phyloP scores from a whole-genome alignment of 768 basidiomycete species.

The Daedalea quercina region DNA sequence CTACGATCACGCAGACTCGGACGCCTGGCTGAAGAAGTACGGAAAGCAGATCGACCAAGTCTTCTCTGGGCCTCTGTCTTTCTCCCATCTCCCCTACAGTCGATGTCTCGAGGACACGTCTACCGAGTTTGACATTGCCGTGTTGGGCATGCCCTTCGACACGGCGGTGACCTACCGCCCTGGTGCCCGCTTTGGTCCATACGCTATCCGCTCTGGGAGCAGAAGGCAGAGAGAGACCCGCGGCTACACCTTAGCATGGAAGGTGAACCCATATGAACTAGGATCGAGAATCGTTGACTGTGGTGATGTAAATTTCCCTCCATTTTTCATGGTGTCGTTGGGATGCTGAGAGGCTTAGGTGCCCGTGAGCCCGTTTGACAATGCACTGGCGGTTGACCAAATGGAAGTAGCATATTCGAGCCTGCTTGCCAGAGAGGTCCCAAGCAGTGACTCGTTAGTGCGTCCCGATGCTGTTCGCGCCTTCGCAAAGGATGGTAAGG shows the following conservation, averaged over 20 bases:
- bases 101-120: constrained; percentile 59
- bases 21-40: constrained; percentile 65
- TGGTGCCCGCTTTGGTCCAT: constrained; percentile 85
- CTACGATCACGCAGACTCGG: constrained; percentile 6
- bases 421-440: constrained; percentile 52
- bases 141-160: constrained; percentile 79
- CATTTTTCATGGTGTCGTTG: background rate
- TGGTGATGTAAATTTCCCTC: constrained; percentile 53
- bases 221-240: constrained; percentile 54
- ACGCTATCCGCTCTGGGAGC: constrained; percentile 77
- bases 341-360: constrained; percentile 35
- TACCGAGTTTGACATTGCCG: constrained; percentile 61
- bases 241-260: constrained; percentile 70
- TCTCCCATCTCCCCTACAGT: constrained; percentile 74
- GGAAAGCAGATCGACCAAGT: constrained; percentile 66
- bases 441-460: constrained; percentile 13
- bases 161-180: constrained; percentile 46
- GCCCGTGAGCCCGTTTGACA: constrained; percentile 76
- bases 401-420: constrained; percentile 83
- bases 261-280: constrained; percentile 52
- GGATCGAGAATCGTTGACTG: constrained; percentile 69
- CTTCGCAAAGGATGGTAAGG: constrained; percentile 49
- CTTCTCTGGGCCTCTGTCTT: constrained; percentile 77
- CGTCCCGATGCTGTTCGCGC: constrained; percentile 16
- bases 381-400: constrained; percentile 76